Evolutionary conservation across 306 rosid genomes (phyloP).

Genomic region (Gynostemma pentaphyllum): DNA sequence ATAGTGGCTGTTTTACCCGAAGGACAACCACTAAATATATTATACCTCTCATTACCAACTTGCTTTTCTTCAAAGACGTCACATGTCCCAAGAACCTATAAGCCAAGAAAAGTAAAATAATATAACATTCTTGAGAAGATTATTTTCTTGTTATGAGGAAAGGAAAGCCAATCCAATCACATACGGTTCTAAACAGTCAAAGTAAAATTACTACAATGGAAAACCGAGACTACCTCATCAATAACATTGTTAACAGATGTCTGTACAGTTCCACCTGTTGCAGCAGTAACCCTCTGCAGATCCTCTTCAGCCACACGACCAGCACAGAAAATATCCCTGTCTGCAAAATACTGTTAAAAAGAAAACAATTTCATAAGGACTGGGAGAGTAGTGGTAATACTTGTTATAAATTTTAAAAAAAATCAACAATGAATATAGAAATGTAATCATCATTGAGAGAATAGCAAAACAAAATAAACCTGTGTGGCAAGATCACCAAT

Average conservation of each 20-base stretch:
- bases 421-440: background rate
- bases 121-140: background rate
- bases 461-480: slow-evolving; percentile 33
- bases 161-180: background rate
- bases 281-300: slow-evolving; percentile 87
- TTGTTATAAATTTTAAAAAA: background rate
- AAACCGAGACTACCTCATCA: slow-evolving; percentile 50
- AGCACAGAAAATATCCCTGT: slow-evolving; percentile 95
- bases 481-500: slow-evolving; percentile 97
- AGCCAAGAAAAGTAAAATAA: slow-evolving; percentile 13
- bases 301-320: slow-evolving; percentile 98
- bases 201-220: background rate
- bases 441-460: background rate
- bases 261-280: slow-evolving; percentile 93
- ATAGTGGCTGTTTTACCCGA: slow-evolving; percentile 91
- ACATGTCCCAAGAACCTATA: slow-evolving; percentile 91
- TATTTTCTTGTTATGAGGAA: slow-evolving; percentile 4
- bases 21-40: slow-evolving; percentile 91
- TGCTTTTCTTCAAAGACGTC: slow-evolving; percentile 90
- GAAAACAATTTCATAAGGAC: slow-evolving; percentile 8
- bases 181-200: background rate
- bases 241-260: slow-evolving; percentile 88
- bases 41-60: slow-evolving; percentile 96
- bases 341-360: slow-evolving; percentile 87
- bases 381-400: background rate